Evolutionary conservation across 805 yeast species (phyloP), one percentile per base, ranked within the genome.

Genomic region (Diddensiella transvaalensis): DNA sequence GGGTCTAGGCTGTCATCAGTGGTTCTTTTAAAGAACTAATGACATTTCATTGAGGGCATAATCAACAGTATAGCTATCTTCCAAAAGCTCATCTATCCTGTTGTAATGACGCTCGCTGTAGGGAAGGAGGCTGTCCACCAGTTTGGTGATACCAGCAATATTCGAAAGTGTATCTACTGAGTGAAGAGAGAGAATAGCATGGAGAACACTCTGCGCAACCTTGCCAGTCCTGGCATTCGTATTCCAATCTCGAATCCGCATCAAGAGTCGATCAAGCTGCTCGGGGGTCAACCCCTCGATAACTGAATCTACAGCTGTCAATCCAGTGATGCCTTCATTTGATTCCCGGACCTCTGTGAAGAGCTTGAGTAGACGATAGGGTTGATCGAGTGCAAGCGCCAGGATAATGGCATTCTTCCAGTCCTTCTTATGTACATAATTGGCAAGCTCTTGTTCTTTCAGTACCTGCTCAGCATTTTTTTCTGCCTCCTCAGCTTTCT

Each of bases 191-290:
- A 93, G 69, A 29, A 91, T 67, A 21, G 86, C 82, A 54, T 78
- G 74, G 45, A 91, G 73, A 37, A 89, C 68, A 49, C 80, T 81
- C 67, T 91, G 99, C 10, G 96, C 86, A 48, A 87, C 77, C 44
- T 77, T 80, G 60, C 87, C 87, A 32, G 87, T 82, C 60, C 81
- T 80, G 46, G 87, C 85, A 65, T 88, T 91, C 40, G 95, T 83
- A 64, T 93, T 93, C 99, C 99, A 93, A 62, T 88, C 96, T 58
- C 97, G 79, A 18, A 90, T 74, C 59, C 95, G 82, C 60, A 79
- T 78, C 64, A 93, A 76, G 21, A 93, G 65, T 10, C 71, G 62
- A 37, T 75, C 57, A 21, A 90, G 66, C 59, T 85, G 86, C 1
- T 80, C 84, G 29, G 77, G 70, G 22, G 71, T 76, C 47, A 93